A percentile compares a stretch with the other conserved stretches of the same genome.
phyloP scores from a whole-genome alignment of 768 basidiomycete genomes.

The Boletus subparvulus region DNA sequence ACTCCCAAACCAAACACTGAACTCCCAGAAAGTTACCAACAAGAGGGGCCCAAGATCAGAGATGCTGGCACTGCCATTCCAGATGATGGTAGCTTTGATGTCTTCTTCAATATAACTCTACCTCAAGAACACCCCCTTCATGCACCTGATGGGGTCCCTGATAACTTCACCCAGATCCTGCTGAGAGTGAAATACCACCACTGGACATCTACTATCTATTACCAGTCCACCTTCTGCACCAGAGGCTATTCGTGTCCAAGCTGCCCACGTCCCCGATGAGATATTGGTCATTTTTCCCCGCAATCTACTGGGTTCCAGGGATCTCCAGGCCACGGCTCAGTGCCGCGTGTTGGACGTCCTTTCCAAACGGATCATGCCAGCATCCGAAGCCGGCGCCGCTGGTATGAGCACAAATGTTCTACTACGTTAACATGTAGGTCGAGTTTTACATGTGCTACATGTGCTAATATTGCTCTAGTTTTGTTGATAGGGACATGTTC shows the following conservation, averaged over 20 bases:
- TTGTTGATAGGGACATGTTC: background rate
- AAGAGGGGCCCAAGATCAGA: no score
- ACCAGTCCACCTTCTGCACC: constrained; percentile 71
- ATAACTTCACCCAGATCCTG: no score
- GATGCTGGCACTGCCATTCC: no score
- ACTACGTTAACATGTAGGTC: constrained; percentile 35
- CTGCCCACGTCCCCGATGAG: constrained; percentile 83
- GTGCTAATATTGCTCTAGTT: background rate
- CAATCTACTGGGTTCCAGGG: constrained; percentile 58
- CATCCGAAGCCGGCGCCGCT: constrained; percentile 38
- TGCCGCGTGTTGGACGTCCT: constrained; percentile 84
- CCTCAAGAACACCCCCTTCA: no score
- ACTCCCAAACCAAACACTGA: no score
- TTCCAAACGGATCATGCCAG: constrained; percentile 67
- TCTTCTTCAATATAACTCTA: no score
- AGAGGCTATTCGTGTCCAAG: constrained; percentile 79
- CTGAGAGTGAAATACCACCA: no score
- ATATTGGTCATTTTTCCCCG: constrained; percentile 76
- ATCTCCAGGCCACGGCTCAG: constrained; percentile 71
- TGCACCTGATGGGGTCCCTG: no score
- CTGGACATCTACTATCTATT: no score
- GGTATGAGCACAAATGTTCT: constrained; percentile 50
- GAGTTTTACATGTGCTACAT: no score
- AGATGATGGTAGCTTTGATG: no score
- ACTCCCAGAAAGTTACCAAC: no score